A percentile compares a stretch with the other conserved stretches of the same genome.
These are phyloP conservation scores for Pythium coloratum DNA, from an alignment of 352 stramenopile species.

Conservation along the genomic window DNA sequence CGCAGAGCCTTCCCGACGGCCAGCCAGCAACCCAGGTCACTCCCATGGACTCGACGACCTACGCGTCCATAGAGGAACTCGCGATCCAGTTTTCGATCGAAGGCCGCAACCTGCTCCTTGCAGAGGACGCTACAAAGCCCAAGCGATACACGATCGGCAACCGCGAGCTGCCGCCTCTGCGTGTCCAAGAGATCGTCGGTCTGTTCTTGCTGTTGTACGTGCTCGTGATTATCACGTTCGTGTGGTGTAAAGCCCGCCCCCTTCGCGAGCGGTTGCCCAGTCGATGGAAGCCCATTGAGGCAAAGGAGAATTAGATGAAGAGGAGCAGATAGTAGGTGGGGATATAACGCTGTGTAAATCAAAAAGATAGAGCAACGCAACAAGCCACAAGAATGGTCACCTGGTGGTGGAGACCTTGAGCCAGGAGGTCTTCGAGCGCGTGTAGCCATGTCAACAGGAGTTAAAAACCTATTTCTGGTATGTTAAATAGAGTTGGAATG, in stretches of 20 bases:
- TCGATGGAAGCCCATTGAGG: constrained; percentile 76
- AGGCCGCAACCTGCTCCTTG: constrained; percentile 55
- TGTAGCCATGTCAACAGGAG: background rate
- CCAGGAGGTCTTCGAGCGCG: background rate
- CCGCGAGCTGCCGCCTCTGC: constrained; percentile 15
- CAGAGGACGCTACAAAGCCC: constrained; percentile 33
- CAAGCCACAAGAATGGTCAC: no score
- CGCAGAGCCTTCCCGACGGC: constrained; percentile 55
- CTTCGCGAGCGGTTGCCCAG: constrained; percentile 73
- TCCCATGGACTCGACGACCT: constrained; percentile 68
- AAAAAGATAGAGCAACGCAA: constrained; percentile 2
- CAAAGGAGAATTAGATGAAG: constrained; percentile 57
- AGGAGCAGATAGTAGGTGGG: background rate
- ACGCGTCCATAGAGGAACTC: constrained; percentile 68
- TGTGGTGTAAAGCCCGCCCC: constrained; percentile 76
- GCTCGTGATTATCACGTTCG: constrained; percentile 63
- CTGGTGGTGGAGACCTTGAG: background rate
- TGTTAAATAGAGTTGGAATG: background rate
- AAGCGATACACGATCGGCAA: constrained; percentile 21
- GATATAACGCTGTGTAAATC: constrained; percentile 4
- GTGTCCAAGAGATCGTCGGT: constrained; percentile 65
- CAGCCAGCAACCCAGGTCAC: constrained; percentile 73
- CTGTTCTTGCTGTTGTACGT: constrained; percentile 70
- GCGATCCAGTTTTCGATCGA: constrained; percentile 83
- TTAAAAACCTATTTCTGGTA: background rate